phyloP scores from a whole-genome alignment of 805 yeast genomes.

The Ogataea trehaloabstinens region DNA sequence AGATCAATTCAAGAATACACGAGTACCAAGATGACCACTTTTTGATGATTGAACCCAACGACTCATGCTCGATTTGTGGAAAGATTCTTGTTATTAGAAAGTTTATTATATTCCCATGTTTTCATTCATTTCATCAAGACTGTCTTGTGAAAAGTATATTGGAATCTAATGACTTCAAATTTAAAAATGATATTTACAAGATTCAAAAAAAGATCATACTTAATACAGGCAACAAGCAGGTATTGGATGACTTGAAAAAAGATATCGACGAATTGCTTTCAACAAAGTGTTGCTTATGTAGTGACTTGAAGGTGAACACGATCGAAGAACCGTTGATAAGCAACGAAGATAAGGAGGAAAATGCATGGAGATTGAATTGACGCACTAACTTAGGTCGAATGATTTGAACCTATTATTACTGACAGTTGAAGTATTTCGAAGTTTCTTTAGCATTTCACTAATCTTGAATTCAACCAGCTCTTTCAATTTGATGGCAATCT shows the following conservation, averaged over 20 bases:
- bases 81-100: slow-evolving; percentile 67
- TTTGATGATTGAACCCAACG: slow-evolving; percentile 77
- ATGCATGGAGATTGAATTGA: slow-evolving; percentile 47
- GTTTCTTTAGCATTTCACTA: slow-evolving; percentile 42
- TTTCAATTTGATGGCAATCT: slow-evolving; percentile 69
- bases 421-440: slow-evolving; percentile 22
- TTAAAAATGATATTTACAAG: slow-evolving; percentile 59
- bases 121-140: slow-evolving; percentile 85
- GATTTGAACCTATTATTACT: slow-evolving; percentile 18
- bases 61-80: slow-evolving; percentile 73
- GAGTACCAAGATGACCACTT: slow-evolving; percentile 49
- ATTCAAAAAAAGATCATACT: slow-evolving; percentile 44
- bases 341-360: slow-evolving; percentile 35
- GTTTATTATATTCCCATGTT: slow-evolving; percentile 84
- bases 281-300: slow-evolving; percentile 72
- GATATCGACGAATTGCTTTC: slow-evolving; percentile 62
- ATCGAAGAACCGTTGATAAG: slow-evolving; percentile 64
- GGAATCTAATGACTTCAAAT: slow-evolving; percentile 61
- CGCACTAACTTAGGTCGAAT: slow-evolving; percentile 5
- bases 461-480: slow-evolving; percentile 64
- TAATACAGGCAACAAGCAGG: slow-evolving; percentile 32
- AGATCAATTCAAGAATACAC: slow-evolving; percentile 58
- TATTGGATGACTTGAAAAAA: slow-evolving; percentile 29
- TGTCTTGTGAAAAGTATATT: slow-evolving; percentile 68
- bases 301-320: slow-evolving; percentile 65